phyloP scores from a whole-genome alignment of 2,329 filamentous ascomycete genomes.

The Microdochium trichocladiopsis region DNA sequence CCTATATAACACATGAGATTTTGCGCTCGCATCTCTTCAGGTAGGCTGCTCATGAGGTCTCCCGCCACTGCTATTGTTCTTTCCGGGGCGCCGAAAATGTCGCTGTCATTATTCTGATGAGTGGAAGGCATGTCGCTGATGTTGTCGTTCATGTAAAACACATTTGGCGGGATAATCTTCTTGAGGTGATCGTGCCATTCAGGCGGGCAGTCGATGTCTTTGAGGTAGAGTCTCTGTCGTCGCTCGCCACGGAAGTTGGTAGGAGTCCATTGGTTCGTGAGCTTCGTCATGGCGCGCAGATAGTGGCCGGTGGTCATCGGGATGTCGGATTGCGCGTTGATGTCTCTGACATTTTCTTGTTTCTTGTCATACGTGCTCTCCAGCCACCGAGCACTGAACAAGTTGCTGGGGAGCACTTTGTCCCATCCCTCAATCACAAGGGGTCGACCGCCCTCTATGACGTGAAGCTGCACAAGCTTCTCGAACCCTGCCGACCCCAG shows the following conservation, averaged over 20 bases:
- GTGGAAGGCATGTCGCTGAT: conserved; percentile 28
- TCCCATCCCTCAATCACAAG: conserved; percentile 89
- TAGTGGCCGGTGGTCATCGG: conserved; percentile 88
- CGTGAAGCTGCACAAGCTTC: conserved; percentile 74
- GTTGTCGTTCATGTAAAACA: conserved; percentile 87
- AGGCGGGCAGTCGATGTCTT: conserved; percentile 90
- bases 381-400: conserved; percentile 79
- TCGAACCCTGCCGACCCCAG: conserved; percentile 77
- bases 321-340: conserved; percentile 64
- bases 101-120: conserved; percentile 20
- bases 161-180: conserved; percentile 68
- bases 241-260: conserved; percentile 72
- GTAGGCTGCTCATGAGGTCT: conserved; percentile 91
- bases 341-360: conserved; percentile 77
- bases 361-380: conserved; percentile 73
- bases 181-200: conserved; percentile 79
- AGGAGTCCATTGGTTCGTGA: conserved; percentile 74
- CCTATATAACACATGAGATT: conserved; percentile 99
- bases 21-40: conserved; percentile 79
- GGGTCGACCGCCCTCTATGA: conserved; percentile 78
- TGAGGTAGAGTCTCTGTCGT: conserved; percentile 84
- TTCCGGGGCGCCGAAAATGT: conserved; percentile 40
- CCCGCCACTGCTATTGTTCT: conserved; percentile 66
- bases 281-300: conserved; percentile 74
- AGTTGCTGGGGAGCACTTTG: conserved; percentile 61